Base-by-base conservation (phyloP, 2,329 filamentous ascomycete species). In the Aspergillus pseudotamarii region DNA sequence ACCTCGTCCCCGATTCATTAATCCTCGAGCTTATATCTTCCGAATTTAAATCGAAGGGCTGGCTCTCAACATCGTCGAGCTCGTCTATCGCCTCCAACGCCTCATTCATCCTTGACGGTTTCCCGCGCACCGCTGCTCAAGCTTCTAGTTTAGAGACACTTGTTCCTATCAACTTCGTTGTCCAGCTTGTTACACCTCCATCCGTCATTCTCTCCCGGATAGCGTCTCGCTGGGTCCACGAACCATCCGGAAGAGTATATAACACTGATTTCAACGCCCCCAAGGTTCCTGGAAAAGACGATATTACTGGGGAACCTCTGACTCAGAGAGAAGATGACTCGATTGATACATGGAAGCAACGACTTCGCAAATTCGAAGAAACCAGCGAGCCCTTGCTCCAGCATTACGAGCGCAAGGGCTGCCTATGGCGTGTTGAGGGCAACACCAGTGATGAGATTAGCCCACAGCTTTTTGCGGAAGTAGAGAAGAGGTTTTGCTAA, bases 21-120 rank as follows among this genome's bases (percentile, higher is more conserved):
- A 98, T 99, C 74, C 85, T 98, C 58, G 91, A 93, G 63, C 88
- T 99, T 64, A 98, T 99, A 74, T 90, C 92, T 67, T 91, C 93
- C 78, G 93, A 97, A 79, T 88, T 98, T 68, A 89, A 88, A 66
- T 89, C 87, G 46, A 91, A 92, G 65, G 93, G 93, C 68, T 98
- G 94, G 94, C 86, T 97, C 63, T 83, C 82, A 34, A 74, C 75
- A 12, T 60, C 69, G 26, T 79, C 61, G 74, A 74, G 63, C 71
- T 75, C 65, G 64, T 76, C 89, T 56, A 86, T 95, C 48, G 85
- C 90, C 66, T 91, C 93, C 0, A 82, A 88, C 0, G 93, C 93
- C 10, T 97, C 93, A 0, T 98, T 97, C 78, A 91, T 99, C 67
- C 90, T 99, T 59, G 95, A 99, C 76, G 95, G 95, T 19, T 99